These are phyloP conservation scores for Zasmidium cellare DNA, from an alignment of 2,329 filamentous ascomycete genomes.

Conservation along the genomic window DNA sequence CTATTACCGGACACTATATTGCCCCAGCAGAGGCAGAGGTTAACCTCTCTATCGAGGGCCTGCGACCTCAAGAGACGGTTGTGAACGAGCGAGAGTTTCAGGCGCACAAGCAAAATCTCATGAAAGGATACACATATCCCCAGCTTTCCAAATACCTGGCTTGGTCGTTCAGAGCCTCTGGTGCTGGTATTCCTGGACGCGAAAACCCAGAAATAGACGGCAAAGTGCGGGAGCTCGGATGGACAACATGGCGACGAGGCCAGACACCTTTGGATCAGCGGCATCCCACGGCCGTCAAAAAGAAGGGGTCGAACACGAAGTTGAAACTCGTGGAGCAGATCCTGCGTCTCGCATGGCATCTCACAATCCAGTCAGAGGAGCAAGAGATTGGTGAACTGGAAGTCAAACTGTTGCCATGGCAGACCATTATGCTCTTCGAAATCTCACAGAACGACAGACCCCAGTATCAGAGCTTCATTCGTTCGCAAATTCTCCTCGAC, in stretches of 20 bases:
- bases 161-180: not conserved
- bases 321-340: constrained; percentile 25
- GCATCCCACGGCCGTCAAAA: constrained; percentile 8
- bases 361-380: constrained; percentile 26
- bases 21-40: constrained; percentile 27
- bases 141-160: constrained; percentile 28
- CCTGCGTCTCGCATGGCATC: constrained; percentile 28
- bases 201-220: not conserved
- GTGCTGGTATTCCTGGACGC: not conserved
- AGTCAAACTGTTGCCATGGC: constrained; percentile 28
- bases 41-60: constrained; percentile 28
- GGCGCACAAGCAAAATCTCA: constrained; percentile 18
- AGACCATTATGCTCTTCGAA: constrained; percentile 30
- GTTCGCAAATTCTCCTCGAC: constrained; percentile 22
- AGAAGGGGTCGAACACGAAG: constrained; percentile 14
- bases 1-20: constrained; percentile 15
- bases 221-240: constrained; percentile 1
- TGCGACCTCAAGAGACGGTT: constrained; percentile 24
- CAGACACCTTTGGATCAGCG: constrained; percentile 26
- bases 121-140: constrained; percentile 24
- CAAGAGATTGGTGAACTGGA: constrained; percentile 31
- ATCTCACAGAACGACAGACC: constrained; percentile 9
- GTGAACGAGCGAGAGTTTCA: constrained; percentile 25
- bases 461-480: constrained; percentile 22
- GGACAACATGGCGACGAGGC: constrained; percentile 25